Evolutionary conservation across 139 green algal genomes (phyloP).

Genomic region (Chlorella sp.): DNA sequence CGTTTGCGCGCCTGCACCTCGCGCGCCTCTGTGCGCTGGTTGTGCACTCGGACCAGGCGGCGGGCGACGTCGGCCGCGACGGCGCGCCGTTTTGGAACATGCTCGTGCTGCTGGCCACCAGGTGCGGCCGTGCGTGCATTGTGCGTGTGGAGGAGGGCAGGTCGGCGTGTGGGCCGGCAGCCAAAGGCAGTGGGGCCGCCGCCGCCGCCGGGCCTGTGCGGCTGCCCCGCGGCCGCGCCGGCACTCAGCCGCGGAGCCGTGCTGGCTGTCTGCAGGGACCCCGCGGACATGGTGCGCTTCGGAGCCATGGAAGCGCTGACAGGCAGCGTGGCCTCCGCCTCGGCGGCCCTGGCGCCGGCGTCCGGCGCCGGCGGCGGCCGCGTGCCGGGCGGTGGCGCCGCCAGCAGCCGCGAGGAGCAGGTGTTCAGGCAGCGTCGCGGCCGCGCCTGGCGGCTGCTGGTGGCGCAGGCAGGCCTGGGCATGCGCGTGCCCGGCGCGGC

Average conservation of each 20-base stretch:
- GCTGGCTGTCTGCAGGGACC: constrained; percentile 62
- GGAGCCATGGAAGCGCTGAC: constrained; percentile 67
- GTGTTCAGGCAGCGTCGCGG: constrained; percentile 39
- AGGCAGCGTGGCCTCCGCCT: constrained; percentile 40
- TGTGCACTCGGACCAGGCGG: constrained; percentile 66
- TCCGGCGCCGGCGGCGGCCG: background rate
- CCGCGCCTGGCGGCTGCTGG: constrained; percentile 69
- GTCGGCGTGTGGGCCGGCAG: too few relatives aligned
- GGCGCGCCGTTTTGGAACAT: constrained; percentile 51
- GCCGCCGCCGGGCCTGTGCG: too few relatives aligned
- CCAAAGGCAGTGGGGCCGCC: too few relatives aligned
- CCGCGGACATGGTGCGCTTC: constrained; percentile 62
- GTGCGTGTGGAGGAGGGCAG: background rate
- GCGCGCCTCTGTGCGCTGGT: constrained; percentile 64
- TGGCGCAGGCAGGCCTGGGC: constrained; percentile 37
- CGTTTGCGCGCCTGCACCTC: constrained; percentile 74
- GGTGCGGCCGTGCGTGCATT: constrained; percentile 19
- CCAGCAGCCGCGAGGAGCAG: constrained; percentile 27
- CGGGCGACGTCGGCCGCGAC: constrained; percentile 21
- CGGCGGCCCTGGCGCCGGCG: constrained; percentile 4
- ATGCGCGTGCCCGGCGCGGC: background rate
- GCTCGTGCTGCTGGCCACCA: constrained; percentile 53
- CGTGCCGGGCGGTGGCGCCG: background rate
- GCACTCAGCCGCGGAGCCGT: background rate
- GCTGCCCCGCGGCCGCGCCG: too few relatives aligned